A percentile compares a stretch with the other conserved stretches of the same genome.
Evolutionary conservation across 371 early-diverging fungal genomes (phyloP).

Genomic region (Sporodiniella umbellata): DNA sequence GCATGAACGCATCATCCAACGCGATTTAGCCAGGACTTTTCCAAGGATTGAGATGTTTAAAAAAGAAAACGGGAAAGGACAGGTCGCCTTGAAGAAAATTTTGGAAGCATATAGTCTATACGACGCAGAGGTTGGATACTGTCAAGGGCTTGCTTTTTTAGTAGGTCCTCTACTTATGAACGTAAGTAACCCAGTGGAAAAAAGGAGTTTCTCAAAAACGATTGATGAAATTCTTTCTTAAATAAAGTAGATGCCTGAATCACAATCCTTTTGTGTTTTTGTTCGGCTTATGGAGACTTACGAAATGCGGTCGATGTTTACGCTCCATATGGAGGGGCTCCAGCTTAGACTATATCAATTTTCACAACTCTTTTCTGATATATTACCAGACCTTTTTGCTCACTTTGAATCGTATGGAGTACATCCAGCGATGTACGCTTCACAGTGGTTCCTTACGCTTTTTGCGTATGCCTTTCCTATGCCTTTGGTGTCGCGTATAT

Average conservation of each 20-base stretch:
- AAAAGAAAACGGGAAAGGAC: constrained; percentile 82
- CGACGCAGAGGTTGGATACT: constrained; percentile 92
- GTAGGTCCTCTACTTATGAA: constrained; percentile 92
- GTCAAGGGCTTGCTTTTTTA: constrained; percentile 95
- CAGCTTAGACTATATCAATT: constrained; percentile 85
- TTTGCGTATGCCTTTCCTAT: constrained; percentile 88
- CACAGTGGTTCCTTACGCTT: constrained; percentile 90
- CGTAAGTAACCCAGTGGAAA: too few relatives aligned
- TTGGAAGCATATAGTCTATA: constrained; percentile 90
- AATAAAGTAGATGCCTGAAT: constrained; percentile 72
- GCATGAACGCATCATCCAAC: constrained; percentile 85
- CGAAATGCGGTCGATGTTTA: constrained; percentile 80
- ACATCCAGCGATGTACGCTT: constrained; percentile 86
- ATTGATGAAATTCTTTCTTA: not conserved
- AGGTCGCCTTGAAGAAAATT: constrained; percentile 76
- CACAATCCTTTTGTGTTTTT: constrained; percentile 89
- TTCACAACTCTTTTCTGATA: constrained; percentile 72
- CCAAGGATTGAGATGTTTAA: constrained; percentile 85
- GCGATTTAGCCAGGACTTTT: constrained; percentile 92
- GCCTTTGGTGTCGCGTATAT: constrained; percentile 69
- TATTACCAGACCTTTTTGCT: constrained; percentile 69
- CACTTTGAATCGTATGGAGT: constrained; percentile 77
- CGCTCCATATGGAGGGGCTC: constrained; percentile 84
- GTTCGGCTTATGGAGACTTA: constrained; percentile 88
- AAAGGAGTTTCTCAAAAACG: too few relatives aligned